Evolutionary conservation across 345 rosid genomes (phyloP), one percentile per base, ranked within the genome.

Genomic region (Eutrema yunnanense): DNA sequence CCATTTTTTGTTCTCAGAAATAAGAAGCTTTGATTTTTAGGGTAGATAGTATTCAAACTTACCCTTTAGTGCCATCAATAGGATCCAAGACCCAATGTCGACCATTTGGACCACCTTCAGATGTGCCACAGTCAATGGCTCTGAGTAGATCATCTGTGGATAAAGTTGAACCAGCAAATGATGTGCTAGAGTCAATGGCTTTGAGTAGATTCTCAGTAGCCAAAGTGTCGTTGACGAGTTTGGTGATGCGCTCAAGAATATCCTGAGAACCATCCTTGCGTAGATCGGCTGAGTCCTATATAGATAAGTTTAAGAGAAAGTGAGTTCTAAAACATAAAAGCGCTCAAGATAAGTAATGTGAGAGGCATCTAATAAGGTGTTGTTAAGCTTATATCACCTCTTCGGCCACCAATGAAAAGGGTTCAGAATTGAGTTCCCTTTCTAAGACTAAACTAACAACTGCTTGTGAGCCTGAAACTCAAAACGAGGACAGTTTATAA

Each of bases 1-100:
- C 26, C 2, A 1, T 22, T 1, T 22, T 22, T 22, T 19, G 1
- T 22, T 22, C 26, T 22, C 26, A 22, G 26, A 22, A 22, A 22
- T 22, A 22, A 22, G 26, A 22, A 0, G 26, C 26, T 22, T 22
- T 22, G 26, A 22, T 22, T 22, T 22, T 29, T 32, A 38, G 27
- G 8, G 33, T 33, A 51, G 10, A 40, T 50, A 5, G 29, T 42
- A 52, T 8, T 11, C 12, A 59, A n/a, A 29, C 88, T 77, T 71
- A 95, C 99, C 98, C 99, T 87, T 95, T 95, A 19, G 99, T 95
- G 36, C 99, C 98, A 73, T 95, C 99, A 61, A 95, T 90, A 49
- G 99, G 99, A 81, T 92, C 99, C 77, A 95, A 84, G 74, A 95
- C 92, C 99, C 99, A 95, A 53, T 95, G 99, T 71, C 91, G 82